Evolutionary conservation across 331 rosid genomes (phyloP), one percentile per base, ranked within the genome.

Genomic region (Dryas integrifolia): DNA sequence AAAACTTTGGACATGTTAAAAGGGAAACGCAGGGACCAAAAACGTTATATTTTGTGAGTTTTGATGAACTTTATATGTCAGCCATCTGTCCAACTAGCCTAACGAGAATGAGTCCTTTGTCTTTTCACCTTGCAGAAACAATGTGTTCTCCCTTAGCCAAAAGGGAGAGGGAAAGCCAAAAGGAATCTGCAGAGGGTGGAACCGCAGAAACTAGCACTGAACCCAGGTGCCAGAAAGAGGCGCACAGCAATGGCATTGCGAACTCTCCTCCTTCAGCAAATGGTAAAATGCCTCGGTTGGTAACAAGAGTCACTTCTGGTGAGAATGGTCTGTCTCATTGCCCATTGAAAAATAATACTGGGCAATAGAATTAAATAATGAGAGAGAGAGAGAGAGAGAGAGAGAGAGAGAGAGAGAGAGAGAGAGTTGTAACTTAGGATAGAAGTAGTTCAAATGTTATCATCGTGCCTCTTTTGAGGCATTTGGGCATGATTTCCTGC

Each of bases 71-170:
- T 63, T 40, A 3, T 73, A 24, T 66, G 49, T 35, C 55, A 52
- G 56, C 48, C 41, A 50, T 35, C 7, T 50, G 50, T 52, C 14
- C 56, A 35, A 49, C 65, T 74, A 56, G 69, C 64, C 63, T 39
- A 70, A 72, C 67, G 53, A 70, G 45, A 64, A 30, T 13, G 53
- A n/a, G 43, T 63, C 35, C 13, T 61, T 64, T 72, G 67, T 82
- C 57, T 75, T 75, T 57, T 67, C 58, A 70, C 81, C 43, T 16
- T 43, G 76, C 81, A 88, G 91, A 88, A 77, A 72, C 81, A 52
- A 77, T 80, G 81, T 75, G 72, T 49, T 80, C 74, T 7, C 78
- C 81, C 41, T 38, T 61, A 60, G 74, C 74, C 74, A 72, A 59
- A 72, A 67, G 48, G 43, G 72, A 65, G 51, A 9, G 43, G 15